Percentiles rank a stretch among this genome's conserved stretches.
Evolutionary conservation across 148 eudicot species (phyloP).

Genomic region (Cornus kousa): DNA sequence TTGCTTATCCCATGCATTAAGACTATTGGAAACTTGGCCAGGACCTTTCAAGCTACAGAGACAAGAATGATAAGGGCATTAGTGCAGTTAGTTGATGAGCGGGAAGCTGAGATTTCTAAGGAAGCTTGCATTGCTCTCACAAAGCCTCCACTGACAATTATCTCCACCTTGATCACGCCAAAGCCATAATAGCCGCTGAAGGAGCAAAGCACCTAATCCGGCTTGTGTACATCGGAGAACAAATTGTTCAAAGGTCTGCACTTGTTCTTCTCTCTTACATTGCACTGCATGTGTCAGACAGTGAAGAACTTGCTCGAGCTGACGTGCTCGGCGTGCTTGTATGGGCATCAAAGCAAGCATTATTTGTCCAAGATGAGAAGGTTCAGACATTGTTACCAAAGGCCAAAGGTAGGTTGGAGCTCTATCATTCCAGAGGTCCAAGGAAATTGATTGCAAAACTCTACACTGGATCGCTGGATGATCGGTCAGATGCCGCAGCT

Average conservation of each 20-base stretch:
- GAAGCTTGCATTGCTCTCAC: too few species aligned
- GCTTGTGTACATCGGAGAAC: slow-evolving; percentile 71
- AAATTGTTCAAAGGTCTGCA: slow-evolving; percentile 49
- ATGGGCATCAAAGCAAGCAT: slow-evolving; percentile 74
- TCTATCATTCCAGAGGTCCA: slow-evolving; percentile 61
- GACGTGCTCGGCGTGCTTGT: slow-evolving; percentile 61
- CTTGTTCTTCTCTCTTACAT: slow-evolving; percentile 49
- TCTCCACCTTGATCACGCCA: too few species aligned
- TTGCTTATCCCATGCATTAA: too few species aligned
- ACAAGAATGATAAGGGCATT: too few species aligned
- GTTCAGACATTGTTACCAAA: slow-evolving; percentile 53
- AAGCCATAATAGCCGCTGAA: too few species aligned
- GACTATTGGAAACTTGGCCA: too few species aligned
- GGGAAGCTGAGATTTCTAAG: too few species aligned
- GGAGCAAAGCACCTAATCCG: background rate
- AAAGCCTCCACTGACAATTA: too few species aligned
- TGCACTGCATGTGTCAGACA: slow-evolving; percentile 64
- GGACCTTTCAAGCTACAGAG: too few species aligned
- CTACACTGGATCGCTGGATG: too few species aligned
- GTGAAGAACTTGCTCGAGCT: slow-evolving; percentile 57
- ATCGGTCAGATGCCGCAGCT: too few species aligned
- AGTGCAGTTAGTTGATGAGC: too few species aligned
- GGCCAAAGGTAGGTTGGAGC: slow-evolving; percentile 57
- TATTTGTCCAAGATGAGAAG: slow-evolving; percentile 41
- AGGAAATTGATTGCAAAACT: slow-evolving; percentile 10